Evolutionary conservation across 257 asterid genomes (phyloP).

Genomic region (Paraleonurus japonicus): DNA sequence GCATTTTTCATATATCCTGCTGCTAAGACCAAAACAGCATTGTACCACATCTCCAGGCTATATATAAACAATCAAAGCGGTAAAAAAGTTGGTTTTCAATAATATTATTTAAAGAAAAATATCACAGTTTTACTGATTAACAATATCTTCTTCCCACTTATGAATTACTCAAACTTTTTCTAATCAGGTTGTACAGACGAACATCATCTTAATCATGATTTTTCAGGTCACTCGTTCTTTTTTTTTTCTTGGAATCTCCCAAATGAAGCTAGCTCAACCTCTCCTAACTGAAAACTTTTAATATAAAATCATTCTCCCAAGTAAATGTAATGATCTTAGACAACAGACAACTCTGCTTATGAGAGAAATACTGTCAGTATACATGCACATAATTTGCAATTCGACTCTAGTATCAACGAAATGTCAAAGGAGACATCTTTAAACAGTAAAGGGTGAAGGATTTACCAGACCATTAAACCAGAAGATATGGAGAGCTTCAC

Average conservation of each 20-base stretch:
- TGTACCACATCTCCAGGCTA: slow-evolving; percentile 91
- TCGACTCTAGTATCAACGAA: not conserved
- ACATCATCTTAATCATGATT: not conserved
- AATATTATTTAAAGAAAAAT: not conserved
- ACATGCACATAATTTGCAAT: not conserved
- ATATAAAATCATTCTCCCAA: not conserved
- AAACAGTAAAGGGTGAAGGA: not conserved
- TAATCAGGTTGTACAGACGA: not conserved
- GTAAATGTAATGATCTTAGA: not conserved
- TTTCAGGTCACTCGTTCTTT: not conserved
- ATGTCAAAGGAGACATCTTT: not conserved
- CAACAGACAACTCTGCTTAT: not conserved
- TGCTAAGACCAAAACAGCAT: slow-evolving; percentile 70
- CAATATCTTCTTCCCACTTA: no score
- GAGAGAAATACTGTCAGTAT: not conserved
- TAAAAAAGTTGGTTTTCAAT: not conserved
- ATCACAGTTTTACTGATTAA: not conserved
- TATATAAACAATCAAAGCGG: slow-evolving; percentile 1
- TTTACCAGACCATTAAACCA: slow-evolving; percentile 86
- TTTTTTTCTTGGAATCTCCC: not conserved
- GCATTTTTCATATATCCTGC: slow-evolving; percentile 94
- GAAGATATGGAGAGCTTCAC: slow-evolving; percentile 82
- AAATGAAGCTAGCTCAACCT: not conserved
- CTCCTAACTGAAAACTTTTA: not conserved
- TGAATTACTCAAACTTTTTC: not conserved